A percentile compares a stretch with the other conserved stretches of the same genome.
phyloP scores from a whole-genome alignment of 2,329 filamentous ascomycete species.

The Fusarium nelsonii region DNA sequence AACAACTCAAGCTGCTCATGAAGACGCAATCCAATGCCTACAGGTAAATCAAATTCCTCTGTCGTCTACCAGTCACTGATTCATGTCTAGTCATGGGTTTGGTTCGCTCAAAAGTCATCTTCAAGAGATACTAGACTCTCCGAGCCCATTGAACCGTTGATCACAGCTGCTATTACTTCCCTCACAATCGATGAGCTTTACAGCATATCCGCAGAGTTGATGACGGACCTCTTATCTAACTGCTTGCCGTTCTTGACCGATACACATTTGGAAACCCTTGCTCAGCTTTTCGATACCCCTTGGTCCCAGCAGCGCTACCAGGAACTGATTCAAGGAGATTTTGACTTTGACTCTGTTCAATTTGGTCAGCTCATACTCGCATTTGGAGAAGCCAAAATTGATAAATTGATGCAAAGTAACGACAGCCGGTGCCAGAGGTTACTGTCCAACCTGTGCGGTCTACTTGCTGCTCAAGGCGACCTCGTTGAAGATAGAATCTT shows the following conservation, averaged over 20 bases:
- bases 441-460: slow-evolving; percentile 70
- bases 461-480: slow-evolving; percentile 74
- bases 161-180: slow-evolving; percentile 70
- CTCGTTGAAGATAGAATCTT: slow-evolving; percentile 80
- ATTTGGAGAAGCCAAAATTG: slow-evolving; percentile 75
- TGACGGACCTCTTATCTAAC: slow-evolving; percentile 74
- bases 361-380: slow-evolving; percentile 76
- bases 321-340: slow-evolving; percentile 68
- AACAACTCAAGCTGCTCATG: slow-evolving; percentile 55
- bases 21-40: slow-evolving; percentile 70
- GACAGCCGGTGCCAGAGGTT: slow-evolving; percentile 65
- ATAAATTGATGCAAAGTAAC: slow-evolving; percentile 67
- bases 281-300: slow-evolving; percentile 69
- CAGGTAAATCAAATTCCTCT: slow-evolving; percentile 57
- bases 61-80: slow-evolving; percentile 12
- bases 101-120: slow-evolving; percentile 76
- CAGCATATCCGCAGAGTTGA: slow-evolving; percentile 70
- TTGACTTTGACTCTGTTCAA: slow-evolving; percentile 72
- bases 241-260: slow-evolving; percentile 72
- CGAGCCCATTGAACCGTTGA: slow-evolving; percentile 69
- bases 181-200: slow-evolving; percentile 70
- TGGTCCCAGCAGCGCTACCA: slow-evolving; percentile 70
- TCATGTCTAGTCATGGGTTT: slow-evolving; percentile 73
- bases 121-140: slow-evolving; percentile 68
- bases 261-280: slow-evolving; percentile 69